Percentiles rank a stretch among this genome's conserved stretches.
These are phyloP conservation scores for Cruciata laevipes DNA, from an alignment of 257 asterid genomes.

Conservation along the genomic window DNA sequence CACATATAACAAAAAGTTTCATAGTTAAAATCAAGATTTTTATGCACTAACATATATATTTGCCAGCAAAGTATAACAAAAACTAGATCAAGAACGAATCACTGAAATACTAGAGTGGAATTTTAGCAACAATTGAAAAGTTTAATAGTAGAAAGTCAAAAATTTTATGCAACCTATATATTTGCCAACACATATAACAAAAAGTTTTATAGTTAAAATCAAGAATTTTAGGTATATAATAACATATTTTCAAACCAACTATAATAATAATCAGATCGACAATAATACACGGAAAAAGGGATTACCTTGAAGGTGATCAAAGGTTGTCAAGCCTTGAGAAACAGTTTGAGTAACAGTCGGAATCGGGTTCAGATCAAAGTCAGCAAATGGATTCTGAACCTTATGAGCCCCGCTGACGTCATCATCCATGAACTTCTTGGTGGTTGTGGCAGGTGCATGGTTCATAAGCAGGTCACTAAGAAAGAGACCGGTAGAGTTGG, in stretches of 20 bases:
- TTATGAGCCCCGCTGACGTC: slow-evolving; percentile 6
- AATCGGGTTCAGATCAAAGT: slow-evolving; percentile 8
- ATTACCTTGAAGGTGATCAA: slow-evolving; percentile 21
- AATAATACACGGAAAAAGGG: not conserved
- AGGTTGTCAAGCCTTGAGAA: slow-evolving; percentile 16
- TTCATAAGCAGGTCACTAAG: slow-evolving; percentile 53
- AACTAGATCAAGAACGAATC: too few relatives aligned
- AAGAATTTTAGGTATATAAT: too few relatives aligned
- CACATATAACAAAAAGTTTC: too few relatives aligned
- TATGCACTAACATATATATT: not conserved
- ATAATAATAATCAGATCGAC: too few relatives aligned
- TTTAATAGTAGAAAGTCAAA: too few relatives aligned
- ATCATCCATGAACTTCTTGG: slow-evolving; percentile 29
- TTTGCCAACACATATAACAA: too few relatives aligned
- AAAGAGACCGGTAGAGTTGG: slow-evolving; percentile 26
- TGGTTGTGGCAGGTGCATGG: slow-evolving; percentile 17
- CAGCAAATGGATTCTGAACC: slow-evolving; percentile 33
- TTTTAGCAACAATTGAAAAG: too few relatives aligned
- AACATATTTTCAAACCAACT: too few relatives aligned
- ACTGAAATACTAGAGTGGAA: too few relatives aligned
- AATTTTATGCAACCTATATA: too few relatives aligned
- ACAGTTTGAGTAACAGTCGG: slow-evolving; percentile 9
- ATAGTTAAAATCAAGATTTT: not conserved
- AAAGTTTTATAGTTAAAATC: too few relatives aligned
- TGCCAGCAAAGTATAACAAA: not conserved